Conservation (phyloP, 768 basidiomycete genomes). For the Mrakia frigida region DNA sequence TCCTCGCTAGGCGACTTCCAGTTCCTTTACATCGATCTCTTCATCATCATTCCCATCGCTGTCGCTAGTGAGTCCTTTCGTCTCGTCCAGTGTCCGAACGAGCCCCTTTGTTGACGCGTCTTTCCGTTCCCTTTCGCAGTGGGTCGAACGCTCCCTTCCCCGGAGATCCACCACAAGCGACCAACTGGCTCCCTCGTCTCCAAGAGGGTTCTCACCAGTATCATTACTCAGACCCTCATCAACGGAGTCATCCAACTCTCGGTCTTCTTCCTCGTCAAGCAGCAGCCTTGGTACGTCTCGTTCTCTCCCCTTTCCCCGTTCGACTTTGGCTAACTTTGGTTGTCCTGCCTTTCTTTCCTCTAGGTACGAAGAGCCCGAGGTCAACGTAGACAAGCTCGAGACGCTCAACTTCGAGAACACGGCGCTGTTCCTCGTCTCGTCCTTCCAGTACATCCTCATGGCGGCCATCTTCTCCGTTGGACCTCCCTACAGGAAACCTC, state of each 20-base stretch:
- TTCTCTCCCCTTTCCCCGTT: constrained; percentile 24
- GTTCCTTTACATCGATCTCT: constrained; percentile 87
- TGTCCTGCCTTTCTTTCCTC: too few relatives aligned
- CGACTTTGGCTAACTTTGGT: background rate
- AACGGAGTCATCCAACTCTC: constrained; percentile 77
- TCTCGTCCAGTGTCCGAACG: background rate
- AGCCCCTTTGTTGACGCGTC: background rate
- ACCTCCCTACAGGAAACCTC: constrained; percentile 87
- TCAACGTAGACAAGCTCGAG: constrained; percentile 64
- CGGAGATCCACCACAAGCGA: constrained; percentile 76
- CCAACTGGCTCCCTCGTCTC: constrained; percentile 95
- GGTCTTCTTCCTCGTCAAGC: constrained; percentile 82
- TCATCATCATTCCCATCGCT: constrained; percentile 95
- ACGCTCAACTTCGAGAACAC: constrained; percentile 89
- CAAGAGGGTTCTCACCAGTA: constrained; percentile 86
- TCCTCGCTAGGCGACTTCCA: constrained; percentile 95
- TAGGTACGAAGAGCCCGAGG: constrained; percentile 73
- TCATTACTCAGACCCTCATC: constrained; percentile 85
- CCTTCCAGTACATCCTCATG: constrained; percentile 96
- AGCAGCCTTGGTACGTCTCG: constrained; percentile 67
- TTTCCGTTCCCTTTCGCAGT: constrained; percentile 52
- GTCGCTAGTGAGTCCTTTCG: constrained; percentile 69
- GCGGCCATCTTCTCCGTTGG: constrained; percentile 98
- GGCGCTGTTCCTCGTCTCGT: constrained; percentile 83
- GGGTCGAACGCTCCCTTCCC: constrained; percentile 88